These are phyloP conservation scores for Solanum lycopersicoides DNA, from an alignment of 257 asterid species.

Conservation along the genomic window DNA sequence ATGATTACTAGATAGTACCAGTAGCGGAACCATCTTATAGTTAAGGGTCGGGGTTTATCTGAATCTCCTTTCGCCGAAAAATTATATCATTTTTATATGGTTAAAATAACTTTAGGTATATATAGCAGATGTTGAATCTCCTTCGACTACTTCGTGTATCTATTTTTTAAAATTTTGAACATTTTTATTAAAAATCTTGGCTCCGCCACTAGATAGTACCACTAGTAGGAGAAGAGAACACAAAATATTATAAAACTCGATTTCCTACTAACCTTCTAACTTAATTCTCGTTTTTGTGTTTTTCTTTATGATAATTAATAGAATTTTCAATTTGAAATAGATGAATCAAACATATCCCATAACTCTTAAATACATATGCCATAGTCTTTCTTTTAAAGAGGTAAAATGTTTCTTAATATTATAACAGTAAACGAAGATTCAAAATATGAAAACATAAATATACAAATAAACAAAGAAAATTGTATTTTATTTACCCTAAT, in stretches of 20 bases:
- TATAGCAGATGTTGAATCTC: too few species aligned
- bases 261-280: not conserved
- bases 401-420: not conserved
- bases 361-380: not conserved
- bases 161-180: too few species aligned
- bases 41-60: too few species aligned
- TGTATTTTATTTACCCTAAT: not conserved
- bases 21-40: too few species aligned
- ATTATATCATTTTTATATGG: too few species aligned
- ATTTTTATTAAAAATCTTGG: rapidly evolving
- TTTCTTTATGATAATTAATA: too few species aligned
- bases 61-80: too few species aligned
- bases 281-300: not conserved
- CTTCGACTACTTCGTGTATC: too few species aligned
- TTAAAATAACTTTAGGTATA: too few species aligned
- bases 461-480: not conserved
- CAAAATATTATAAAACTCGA: not conserved
- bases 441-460: not conserved
- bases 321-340: not conserved
- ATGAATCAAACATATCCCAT: not conserved
- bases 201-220: not conserved
- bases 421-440: not conserved
- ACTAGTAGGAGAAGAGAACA: not conserved
- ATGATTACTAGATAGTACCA: not conserved
- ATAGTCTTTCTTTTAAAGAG: not conserved